A percentile compares a stretch with the other conserved stretches of the same genome.
phyloP scores from a whole-genome alignment of 2,329 filamentous ascomycete species.

The Geoglossum cookeanum region DNA sequence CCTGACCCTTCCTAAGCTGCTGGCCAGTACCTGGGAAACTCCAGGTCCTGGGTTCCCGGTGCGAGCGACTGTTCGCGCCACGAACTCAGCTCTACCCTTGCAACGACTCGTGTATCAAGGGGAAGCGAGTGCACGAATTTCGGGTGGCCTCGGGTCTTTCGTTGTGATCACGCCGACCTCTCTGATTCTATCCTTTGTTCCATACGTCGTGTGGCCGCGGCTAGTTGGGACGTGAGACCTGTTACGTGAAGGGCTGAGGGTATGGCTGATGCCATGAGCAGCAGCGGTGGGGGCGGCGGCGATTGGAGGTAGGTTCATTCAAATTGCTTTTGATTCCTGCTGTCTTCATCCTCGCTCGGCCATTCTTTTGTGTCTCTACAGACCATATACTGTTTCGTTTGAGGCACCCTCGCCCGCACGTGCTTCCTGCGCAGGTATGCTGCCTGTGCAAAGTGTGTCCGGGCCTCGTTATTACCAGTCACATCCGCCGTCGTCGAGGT shows the following conservation, averaged over 20 bases:
- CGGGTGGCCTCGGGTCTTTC: background rate
- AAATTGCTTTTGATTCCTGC: background rate
- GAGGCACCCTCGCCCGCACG: background rate
- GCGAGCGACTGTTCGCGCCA: background rate
- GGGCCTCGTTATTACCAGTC: background rate
- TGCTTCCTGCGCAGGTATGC: background rate
- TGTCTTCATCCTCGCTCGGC: background rate
- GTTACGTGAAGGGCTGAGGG: background rate
- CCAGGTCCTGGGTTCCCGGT: background rate
- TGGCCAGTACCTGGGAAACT: background rate
- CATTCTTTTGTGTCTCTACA: background rate
- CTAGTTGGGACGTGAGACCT: background rate
- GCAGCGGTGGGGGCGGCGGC: background rate
- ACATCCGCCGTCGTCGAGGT: background rate
- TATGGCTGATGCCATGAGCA: background rate
- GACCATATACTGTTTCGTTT: background rate
- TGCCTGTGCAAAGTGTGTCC: background rate
- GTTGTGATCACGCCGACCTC: background rate
- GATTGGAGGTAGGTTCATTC: slow-evolving; percentile 1
- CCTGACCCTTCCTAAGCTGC: background rate
- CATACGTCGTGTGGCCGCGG: background rate
- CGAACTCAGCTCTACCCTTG: background rate
- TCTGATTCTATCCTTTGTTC: background rate
- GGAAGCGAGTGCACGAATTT: background rate
- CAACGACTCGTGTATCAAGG: background rate